These are phyloP conservation scores for Lecanicillium sp. DNA, from an alignment of 2,329 filamentous ascomycete species.

Conservation along the genomic window DNA sequence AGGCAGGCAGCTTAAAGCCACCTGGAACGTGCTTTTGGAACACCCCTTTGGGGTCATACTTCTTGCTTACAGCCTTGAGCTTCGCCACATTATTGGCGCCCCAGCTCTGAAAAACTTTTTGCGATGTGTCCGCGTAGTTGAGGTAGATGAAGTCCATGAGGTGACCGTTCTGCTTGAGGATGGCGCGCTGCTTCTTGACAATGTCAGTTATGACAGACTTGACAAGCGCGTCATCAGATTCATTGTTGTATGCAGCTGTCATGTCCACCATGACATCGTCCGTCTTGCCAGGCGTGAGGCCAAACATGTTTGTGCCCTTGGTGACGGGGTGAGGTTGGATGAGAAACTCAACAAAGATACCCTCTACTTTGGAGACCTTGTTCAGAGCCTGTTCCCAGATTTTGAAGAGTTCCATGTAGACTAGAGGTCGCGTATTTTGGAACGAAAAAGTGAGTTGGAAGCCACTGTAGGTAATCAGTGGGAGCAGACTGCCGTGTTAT, in stretches of 20 bases:
- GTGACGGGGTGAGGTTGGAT: slow-evolving; percentile 9
- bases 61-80: slow-evolving; percentile 13
- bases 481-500: no score
- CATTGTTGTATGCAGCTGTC: slow-evolving; percentile 1
- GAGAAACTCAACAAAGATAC: slow-evolving; percentile 7
- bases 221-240: not conserved
- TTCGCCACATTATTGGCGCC: slow-evolving; percentile 8
- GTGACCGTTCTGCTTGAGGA: not conserved
- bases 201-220: not conserved
- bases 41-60: slow-evolving; percentile 17
- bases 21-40: slow-evolving; percentile 17
- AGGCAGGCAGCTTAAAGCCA: slow-evolving; percentile 14
- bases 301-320: slow-evolving; percentile 9
- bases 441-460: no score
- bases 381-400: slow-evolving; percentile 4
- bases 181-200: not conserved
- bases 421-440: not conserved
- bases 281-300: slow-evolving; percentile 1
- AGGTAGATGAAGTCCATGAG: slow-evolving; percentile 9
- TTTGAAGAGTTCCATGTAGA: slow-evolving; percentile 7
- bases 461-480: no score
- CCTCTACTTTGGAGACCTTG: slow-evolving; percentile 5
- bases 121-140: slow-evolving; percentile 13
- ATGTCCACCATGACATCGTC: slow-evolving; percentile 6
- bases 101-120: slow-evolving; percentile 13